Evolutionary conservation across 2,329 filamentous ascomycete genomes (phyloP), one percentile per base, ranked within the genome.

Genomic region (Aureobasidium musti): DNA sequence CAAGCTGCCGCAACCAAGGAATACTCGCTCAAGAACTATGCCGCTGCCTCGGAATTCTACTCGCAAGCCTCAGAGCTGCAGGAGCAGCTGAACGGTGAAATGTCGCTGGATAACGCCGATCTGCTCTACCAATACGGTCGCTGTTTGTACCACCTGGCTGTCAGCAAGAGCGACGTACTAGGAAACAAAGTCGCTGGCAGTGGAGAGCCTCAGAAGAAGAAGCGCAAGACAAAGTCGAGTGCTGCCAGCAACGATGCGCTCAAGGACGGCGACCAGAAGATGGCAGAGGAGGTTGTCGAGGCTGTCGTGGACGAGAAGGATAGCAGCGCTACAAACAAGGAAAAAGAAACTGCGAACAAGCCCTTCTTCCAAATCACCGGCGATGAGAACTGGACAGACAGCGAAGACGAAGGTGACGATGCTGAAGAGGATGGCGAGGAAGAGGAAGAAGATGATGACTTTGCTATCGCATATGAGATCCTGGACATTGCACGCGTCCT

Each of bases 121-220:
- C 86, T 99, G 54, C 86, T 98, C 23, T 99, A 96, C 78, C 86
- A 92, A 70, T 99, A 99, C 79, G 95, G 95, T 17, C 91, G 94
- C 75, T 92, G 92, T 66, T 82, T 99, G 23, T 98, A 96, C 83
- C 93, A 93, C 77, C 90, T 98, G 68, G 95, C 93, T 35, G 91
- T 98, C 77, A 89, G 87, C 77, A 97, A 96, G 79, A 97, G 92
- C 75, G 93, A 98, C 75, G 93, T 99, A 28, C 83, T 99, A 41
- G 95, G 95, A 67, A 91, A 90, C 39, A 90, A 90, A 74, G 90
- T 93, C 23, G 84, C 86, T 17, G 80, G 83, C 52, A 80, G 82
- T 77, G 86, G 75, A 80, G 84, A 74, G 79, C 87, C 78, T 71
- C 75, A 77, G 64, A 75, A 81, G 60, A 78, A 70, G 28, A 66